Conservation (phyloP, 2,329 filamentous ascomycete genomes). For the Rugonectria rugulosa region DNA sequence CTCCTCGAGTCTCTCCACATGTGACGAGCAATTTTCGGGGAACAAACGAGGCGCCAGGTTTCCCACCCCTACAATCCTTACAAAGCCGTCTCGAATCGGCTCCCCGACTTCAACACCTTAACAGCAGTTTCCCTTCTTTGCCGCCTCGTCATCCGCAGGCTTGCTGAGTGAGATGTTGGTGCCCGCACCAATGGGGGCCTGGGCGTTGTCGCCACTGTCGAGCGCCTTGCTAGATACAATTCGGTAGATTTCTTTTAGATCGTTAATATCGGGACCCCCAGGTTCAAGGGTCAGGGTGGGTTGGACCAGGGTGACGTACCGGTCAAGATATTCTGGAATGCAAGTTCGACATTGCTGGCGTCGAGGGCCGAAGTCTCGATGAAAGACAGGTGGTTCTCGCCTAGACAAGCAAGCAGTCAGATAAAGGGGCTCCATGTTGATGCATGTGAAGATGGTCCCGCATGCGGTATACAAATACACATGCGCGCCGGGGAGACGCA, state of each 20-base stretch:
- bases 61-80: constrained; percentile 42
- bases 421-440: constrained; percentile 6
- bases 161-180: constrained; percentile 89
- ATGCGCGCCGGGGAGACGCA: constrained; percentile 51
- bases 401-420: constrained; percentile 53
- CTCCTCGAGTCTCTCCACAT: constrained; percentile 44
- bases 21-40: constrained; percentile 44
- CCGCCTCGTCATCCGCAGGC: constrained; percentile 76
- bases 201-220: constrained; percentile 83
- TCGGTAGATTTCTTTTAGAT: constrained; percentile 87
- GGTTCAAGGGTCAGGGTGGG: constrained; percentile 1
- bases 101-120: constrained; percentile 52
- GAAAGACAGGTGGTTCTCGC: constrained; percentile 97
- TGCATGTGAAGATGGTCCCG: constrained; percentile 2
- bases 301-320: constrained; percentile 63
- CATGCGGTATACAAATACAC: constrained; percentile 24
- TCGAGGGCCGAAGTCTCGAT: constrained; percentile 99
- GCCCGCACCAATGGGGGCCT: constrained; percentile 80
- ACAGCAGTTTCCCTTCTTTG: constrained; percentile 85
- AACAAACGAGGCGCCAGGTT: constrained; percentile 46
- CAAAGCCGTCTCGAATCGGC: constrained; percentile 33
- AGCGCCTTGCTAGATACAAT: constrained; percentile 98
- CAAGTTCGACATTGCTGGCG: constrained; percentile 98
- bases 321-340: constrained; percentile 99
- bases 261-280: constrained; percentile 21